Conservation (phyloP, 495 filamentous ascomycete species). For the Filosporella fistucella region DNA sequence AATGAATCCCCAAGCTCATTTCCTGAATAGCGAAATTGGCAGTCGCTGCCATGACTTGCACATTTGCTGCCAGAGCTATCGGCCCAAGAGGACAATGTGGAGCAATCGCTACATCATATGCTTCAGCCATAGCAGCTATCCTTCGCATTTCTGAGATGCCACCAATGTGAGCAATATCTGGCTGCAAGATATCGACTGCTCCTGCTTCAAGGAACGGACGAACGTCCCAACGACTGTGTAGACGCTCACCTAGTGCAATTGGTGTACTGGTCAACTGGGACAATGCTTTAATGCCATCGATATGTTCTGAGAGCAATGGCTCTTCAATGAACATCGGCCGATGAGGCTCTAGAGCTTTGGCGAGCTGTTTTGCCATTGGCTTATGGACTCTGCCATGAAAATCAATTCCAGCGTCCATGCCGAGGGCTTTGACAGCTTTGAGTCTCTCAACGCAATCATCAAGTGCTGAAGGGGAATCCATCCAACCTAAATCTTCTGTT, state of each 20-base stretch:
- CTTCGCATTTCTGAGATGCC: conserved; percentile 69
- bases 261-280: conserved; percentile 57
- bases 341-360: conserved; percentile 64
- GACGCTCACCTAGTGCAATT: conserved; percentile 72
- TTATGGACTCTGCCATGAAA: conserved; percentile 78
- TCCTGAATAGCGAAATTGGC: conserved; percentile 78
- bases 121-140: conserved; percentile 71
- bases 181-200: conserved; percentile 71
- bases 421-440: conserved; percentile 62
- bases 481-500: conserved; percentile 74
- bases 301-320: conserved; percentile 68
- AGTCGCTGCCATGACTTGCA: conserved; percentile 60
- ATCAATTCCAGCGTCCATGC: conserved; percentile 69
- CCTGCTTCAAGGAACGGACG: conserved; percentile 66
- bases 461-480: conserved; percentile 64
- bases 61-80: conserved; percentile 67
- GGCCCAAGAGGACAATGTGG: conserved; percentile 77
- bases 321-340: conserved; percentile 79
- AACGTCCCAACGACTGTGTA: conserved; percentile 73
- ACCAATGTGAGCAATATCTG: conserved; percentile 72
- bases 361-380: conserved; percentile 77
- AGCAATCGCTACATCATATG: conserved; percentile 73
- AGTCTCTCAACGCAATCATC: conserved; percentile 64
- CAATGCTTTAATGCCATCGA: conserved; percentile 63
- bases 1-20: conserved; percentile 78